phyloP scores from a whole-genome alignment of 345 rosid genomes.

The Firmiana major region DNA sequence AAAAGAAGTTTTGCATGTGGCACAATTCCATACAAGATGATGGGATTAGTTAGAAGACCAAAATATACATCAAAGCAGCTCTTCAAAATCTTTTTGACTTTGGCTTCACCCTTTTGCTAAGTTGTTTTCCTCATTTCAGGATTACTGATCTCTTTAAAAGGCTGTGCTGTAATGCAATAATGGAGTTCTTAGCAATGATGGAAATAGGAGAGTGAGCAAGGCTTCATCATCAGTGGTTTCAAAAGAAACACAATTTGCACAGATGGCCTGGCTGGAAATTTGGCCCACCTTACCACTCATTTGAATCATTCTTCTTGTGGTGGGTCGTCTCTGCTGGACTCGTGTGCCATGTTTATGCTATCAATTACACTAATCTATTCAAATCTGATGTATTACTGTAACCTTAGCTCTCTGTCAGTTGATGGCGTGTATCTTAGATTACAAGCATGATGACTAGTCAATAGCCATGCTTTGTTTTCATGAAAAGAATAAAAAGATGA shows the following conservation, averaged over 20 bases:
- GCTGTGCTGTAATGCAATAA: constrained; percentile 18
- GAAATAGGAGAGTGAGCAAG: not conserved
- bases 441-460: constrained; percentile 4
- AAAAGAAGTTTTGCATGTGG: not conserved
- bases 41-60: not conserved
- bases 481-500: not conserved
- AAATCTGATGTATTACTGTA: not conserved
- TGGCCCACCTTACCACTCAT: constrained; percentile 30
- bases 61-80: not conserved
- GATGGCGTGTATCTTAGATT: not conserved
- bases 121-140: not conserved
- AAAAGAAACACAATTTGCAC: constrained; percentile 12
- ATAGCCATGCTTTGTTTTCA: too few species aligned
- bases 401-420: not conserved
- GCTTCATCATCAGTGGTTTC: constrained; percentile 28
- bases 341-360: constrained; percentile 6
- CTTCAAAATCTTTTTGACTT: constrained; percentile 26
- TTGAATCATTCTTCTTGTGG: constrained; percentile 15
- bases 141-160: not conserved
- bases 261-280: constrained; percentile 29
- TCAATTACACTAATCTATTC: constrained; percentile 3
- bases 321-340: constrained; percentile 3
- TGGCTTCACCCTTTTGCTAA: not conserved
- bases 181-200: constrained; percentile 17
- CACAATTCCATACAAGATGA: constrained; percentile 7